Evolutionary conservation across 768 basidiomycete genomes (phyloP).

Genomic region (Auricularia cornea): DNA sequence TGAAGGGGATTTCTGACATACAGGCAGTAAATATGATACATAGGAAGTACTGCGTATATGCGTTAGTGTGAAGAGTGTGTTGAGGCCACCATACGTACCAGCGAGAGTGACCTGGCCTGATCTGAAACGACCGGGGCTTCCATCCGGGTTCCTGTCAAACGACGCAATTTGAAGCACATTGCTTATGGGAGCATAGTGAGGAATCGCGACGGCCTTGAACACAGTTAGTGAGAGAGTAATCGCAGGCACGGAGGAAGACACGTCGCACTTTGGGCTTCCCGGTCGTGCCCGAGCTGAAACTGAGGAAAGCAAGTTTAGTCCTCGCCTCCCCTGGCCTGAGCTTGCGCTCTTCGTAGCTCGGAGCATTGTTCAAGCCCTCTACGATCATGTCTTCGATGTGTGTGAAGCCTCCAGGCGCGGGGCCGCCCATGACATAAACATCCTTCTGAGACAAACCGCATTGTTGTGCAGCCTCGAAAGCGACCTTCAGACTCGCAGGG

Average conservation of each 20-base stretch:
- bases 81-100: conserved; percentile 30
- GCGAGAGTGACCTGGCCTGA: conserved; percentile 54
- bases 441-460: not conserved
- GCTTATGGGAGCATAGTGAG: conserved; percentile 50
- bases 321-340: conserved; percentile 53
- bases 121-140: conserved; percentile 37
- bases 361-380: conserved; percentile 34
- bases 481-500: conserved; percentile 21
- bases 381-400: conserved; percentile 42
- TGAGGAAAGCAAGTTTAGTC: conserved; percentile 61
- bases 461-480: conserved; percentile 1
- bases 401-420: not conserved
- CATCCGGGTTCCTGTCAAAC: conserved; percentile 43
- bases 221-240: not conserved
- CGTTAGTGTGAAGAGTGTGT: not conserved
- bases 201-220: conserved; percentile 52
- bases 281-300: conserved; percentile 71
- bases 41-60: conserved; percentile 8
- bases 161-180: conserved; percentile 54
- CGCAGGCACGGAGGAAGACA: not conserved
- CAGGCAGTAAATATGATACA: conserved; percentile 18
- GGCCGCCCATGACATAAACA: conserved; percentile 4
- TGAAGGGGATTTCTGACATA: conserved; percentile 8
- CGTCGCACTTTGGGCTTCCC: conserved; percentile 41
- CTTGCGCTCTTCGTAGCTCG: conserved; percentile 40